These are phyloP conservation scores for Pestalotiopsis sp. DNA, from an alignment of 2,329 filamentous ascomycete species.

Conservation along the genomic window DNA sequence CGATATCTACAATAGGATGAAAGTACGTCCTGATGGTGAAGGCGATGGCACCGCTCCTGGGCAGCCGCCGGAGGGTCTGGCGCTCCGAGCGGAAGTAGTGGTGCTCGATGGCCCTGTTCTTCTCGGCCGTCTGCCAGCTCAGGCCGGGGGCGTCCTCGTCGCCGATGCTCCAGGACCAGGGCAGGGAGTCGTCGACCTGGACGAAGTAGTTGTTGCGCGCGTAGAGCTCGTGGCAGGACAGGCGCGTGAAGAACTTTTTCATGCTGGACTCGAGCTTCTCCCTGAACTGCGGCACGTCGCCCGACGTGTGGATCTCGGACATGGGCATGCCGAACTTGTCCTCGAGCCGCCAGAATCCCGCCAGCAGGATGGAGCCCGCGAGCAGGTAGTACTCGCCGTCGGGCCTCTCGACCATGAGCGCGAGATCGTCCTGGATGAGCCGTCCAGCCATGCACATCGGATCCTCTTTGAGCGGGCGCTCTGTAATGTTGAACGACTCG, in stretches of 20 bases:
- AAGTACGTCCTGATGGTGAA: constrained; percentile 86
- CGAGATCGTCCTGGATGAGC: constrained; percentile 79
- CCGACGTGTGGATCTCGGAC: constrained; percentile 78
- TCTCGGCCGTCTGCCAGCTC: constrained; percentile 77
- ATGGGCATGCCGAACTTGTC: constrained; percentile 83
- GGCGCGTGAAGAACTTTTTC: constrained; percentile 68
- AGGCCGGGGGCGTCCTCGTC: constrained; percentile 65
- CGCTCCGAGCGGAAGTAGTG: constrained; percentile 80
- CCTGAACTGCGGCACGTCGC: constrained; percentile 58
- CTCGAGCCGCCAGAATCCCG: constrained; percentile 81
- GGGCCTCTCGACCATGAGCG: constrained; percentile 76
- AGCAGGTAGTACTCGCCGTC: constrained; percentile 84
- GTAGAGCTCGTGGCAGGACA: constrained; percentile 68
- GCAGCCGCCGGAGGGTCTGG: constrained; percentile 68
- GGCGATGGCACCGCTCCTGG: constrained; percentile 58
- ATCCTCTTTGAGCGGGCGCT: constrained; percentile 70
- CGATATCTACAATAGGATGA: constrained; percentile 69
- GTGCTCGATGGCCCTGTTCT: constrained; percentile 70
- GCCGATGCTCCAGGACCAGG: constrained; percentile 79
- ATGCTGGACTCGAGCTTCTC: constrained; percentile 38
- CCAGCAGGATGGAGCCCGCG: constrained; percentile 73
- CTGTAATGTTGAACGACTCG: constrained; percentile 70
- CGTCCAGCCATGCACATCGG: constrained; percentile 76
- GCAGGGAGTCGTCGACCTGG: constrained; percentile 77
- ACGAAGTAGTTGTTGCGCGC: constrained; percentile 83